Evolutionary conservation across 805 yeast species (phyloP).

Genomic region (Metschnikowia reukaufii): DNA sequence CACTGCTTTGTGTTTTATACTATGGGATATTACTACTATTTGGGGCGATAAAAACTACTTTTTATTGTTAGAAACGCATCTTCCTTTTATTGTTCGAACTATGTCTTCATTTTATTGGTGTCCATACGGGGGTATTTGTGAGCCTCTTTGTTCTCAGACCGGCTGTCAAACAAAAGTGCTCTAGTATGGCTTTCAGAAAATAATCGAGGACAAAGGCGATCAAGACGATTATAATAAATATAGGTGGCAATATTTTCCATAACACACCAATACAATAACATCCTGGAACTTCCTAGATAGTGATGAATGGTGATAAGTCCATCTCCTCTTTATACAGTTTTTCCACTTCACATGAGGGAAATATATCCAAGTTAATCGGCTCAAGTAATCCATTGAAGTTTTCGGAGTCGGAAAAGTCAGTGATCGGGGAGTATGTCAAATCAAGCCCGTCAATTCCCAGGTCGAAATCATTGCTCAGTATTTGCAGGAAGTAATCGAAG

Average conservation of each 20-base stretch:
- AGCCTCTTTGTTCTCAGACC: neutral
- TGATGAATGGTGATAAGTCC: conserved; percentile 21
- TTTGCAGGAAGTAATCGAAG: conserved; percentile 16
- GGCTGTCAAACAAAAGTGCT: neutral
- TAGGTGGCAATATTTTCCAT: too few relatives aligned
- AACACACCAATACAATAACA: too few relatives aligned
- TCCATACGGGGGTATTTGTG: neutral
- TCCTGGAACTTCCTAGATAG: too few relatives aligned
- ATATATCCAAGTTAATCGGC: conserved; percentile 15
- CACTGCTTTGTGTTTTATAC: too few relatives aligned
- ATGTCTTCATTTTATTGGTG: too few relatives aligned
- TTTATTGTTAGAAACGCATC: too few relatives aligned
- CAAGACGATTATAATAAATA: too few relatives aligned
- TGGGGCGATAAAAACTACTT: too few relatives aligned
- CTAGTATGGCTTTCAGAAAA: neutral
- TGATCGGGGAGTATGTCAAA: conserved; percentile 3
- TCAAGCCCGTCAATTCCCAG: neutral
- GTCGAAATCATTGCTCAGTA: conserved; percentile 7
- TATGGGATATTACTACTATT: too few relatives aligned
- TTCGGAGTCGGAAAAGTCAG: conserved; percentile 12
- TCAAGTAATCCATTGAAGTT: conserved; percentile 10
- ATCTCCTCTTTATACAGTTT: conserved; percentile 28
- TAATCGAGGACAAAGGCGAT: too few relatives aligned
- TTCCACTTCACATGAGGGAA: conserved; percentile 1
- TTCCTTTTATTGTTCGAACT: too few relatives aligned